A percentile compares a stretch with the other conserved stretches of the same genome.
Conservation (phyloP, 1,139 yeast genomes). For the Kodamaea sp. region DNA sequence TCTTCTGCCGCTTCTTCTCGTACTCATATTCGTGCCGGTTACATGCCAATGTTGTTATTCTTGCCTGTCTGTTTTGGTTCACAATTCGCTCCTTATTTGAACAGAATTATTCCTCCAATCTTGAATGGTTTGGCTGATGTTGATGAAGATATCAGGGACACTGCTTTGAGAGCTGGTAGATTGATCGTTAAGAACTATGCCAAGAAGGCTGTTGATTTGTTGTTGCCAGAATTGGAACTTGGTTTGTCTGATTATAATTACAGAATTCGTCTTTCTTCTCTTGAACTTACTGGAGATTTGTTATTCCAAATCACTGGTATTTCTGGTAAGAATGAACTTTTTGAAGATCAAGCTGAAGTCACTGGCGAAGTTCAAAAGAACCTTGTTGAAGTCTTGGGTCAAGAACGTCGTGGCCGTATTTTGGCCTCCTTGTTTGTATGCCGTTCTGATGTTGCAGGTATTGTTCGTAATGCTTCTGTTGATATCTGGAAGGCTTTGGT, state of each 20-base stretch:
- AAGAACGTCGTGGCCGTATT: conserved; percentile 83
- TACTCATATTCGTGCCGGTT: conserved; percentile 82
- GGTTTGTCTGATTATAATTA: conserved; percentile 82
- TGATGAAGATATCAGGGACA: conserved; percentile 83
- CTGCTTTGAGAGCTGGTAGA: conserved; percentile 90
- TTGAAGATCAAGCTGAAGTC: conserved; percentile 57
- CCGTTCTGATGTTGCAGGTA: conserved; percentile 85
- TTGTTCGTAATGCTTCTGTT: conserved; percentile 86
- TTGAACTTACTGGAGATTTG: conserved; percentile 95
- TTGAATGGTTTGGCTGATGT: conserved; percentile 87
- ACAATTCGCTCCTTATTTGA: conserved; percentile 86
- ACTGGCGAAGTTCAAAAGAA: conserved; percentile 62
- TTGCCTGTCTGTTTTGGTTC: conserved; percentile 94
- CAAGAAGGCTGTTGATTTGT: conserved; percentile 84
- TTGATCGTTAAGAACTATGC: conserved; percentile 90
- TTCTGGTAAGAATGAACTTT: conserved; percentile 61
- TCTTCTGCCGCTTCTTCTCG: conserved; percentile 66
- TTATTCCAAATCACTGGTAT: conserved; percentile 94
- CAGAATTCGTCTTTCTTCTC: conserved; percentile 89
- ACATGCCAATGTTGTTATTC: conserved; percentile 83
- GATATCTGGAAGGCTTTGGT: conserved; percentile 98
- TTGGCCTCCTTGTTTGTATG: conserved; percentile 84
- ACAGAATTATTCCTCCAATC: conserved; percentile 83
- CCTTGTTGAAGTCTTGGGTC: conserved; percentile 77
- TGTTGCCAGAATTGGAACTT: conserved; percentile 87